Conservation (phyloP, 2,329 filamentous ascomycete genomes). For the Fusarium mangiferae region DNA sequence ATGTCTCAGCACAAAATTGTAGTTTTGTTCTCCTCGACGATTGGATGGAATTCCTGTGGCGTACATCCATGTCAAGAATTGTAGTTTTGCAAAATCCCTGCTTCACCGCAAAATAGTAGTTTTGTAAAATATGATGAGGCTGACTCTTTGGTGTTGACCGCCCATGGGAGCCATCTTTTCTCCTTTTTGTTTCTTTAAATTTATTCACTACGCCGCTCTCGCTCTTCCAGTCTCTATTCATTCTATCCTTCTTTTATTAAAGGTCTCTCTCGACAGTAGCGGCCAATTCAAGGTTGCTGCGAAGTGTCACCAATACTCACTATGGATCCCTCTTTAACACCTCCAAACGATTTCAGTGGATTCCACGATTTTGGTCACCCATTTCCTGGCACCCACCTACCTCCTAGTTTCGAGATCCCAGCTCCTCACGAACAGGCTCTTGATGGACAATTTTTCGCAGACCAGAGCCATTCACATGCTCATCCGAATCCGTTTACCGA, state of each 20-base stretch:
- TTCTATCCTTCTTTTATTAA: neutral
- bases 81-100: neutral
- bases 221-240: neutral
- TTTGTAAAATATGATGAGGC: neutral
- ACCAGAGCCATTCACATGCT: neutral
- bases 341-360: neutral
- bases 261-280: fast-evolving
- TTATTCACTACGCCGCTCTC: neutral
- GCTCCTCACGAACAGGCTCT: neutral
- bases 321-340: neutral
- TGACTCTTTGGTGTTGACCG: neutral
- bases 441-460: neutral
- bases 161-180: neutral
- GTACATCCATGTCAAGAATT: neutral
- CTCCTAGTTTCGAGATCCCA: neutral
- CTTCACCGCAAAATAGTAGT: neutral
- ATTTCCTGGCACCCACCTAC: neutral
- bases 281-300: neutral
- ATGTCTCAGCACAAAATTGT: neutral
- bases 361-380: neutral
- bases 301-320: neutral
- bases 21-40: neutral
- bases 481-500: fast-evolving
- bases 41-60: neutral
- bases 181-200: neutral